Evolutionary conservation across 768 basidiomycete genomes (phyloP).

Genomic region (Xerocomellus amylosporus): DNA sequence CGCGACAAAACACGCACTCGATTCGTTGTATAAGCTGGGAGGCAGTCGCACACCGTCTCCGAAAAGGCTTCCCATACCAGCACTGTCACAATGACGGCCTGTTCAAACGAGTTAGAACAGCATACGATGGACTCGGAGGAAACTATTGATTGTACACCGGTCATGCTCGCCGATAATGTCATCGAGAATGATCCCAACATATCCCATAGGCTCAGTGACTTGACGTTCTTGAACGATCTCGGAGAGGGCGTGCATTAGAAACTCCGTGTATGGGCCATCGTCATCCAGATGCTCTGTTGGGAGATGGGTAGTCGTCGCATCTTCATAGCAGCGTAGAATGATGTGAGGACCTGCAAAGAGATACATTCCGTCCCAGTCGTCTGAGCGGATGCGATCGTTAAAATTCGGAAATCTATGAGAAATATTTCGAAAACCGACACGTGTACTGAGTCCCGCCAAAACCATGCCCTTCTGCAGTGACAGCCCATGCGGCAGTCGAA

Average conservation of each 20-base stretch:
- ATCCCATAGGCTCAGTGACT: background rate
- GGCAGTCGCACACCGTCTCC: no score
- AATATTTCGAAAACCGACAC: background rate
- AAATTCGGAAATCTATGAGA: background rate
- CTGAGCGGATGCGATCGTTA: background rate
- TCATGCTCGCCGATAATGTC: background rate
- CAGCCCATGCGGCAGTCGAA: background rate
- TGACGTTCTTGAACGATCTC: background rate
- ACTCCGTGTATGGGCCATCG: background rate
- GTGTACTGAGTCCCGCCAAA: background rate
- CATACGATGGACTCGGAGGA: background rate
- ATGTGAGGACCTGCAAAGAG: constrained; percentile 12
- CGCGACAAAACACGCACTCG: background rate
- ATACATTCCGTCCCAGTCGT: background rate
- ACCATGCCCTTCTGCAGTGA: background rate
- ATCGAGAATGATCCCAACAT: constrained; percentile 2
- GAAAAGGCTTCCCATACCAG: no score
- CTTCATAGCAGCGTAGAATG: constrained; percentile 7
- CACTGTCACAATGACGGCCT: background rate
- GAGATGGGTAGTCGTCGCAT: background rate
- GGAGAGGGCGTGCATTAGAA: background rate
- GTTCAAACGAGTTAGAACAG: background rate
- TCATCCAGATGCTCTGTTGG: background rate
- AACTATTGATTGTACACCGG: background rate
- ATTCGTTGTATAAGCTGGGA: background rate